Evolutionary conservation across 352 stramenopile genomes (phyloP).

Genomic region (Saprolegnia parasitica): DNA sequence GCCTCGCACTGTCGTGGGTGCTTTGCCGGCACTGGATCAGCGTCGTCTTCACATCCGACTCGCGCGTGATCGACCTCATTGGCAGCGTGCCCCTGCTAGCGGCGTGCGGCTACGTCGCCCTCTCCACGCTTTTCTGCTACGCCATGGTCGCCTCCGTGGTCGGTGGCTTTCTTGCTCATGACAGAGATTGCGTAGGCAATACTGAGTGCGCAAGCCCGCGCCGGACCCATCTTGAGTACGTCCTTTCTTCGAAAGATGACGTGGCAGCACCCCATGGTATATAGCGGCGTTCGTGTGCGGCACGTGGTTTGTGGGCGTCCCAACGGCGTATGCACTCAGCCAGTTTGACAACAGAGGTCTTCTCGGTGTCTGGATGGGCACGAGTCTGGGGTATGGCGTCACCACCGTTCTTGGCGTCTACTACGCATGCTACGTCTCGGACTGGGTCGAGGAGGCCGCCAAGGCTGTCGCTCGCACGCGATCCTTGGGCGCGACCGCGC

Average conservation of each 20-base stretch:
- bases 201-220: not conserved
- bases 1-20: not conserved
- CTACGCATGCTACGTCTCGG: not conserved
- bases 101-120: not conserved
- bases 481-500: not conserved
- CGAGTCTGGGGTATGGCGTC: not conserved
- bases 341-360: not conserved
- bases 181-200: not conserved
- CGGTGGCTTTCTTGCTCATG: no score
- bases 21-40: not conserved
- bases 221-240: not conserved
- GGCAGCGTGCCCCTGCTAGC: not conserved
- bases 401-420: not conserved
- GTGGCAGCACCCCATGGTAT: no score
- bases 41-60: not conserved
- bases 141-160: not conserved
- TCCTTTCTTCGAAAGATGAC: not conserved
- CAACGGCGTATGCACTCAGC: not conserved
- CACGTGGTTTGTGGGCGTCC: slow-evolving; percentile 13
- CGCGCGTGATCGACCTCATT: not conserved
- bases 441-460: not conserved
- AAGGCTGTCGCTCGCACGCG: not conserved
- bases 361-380: slow-evolving; percentile 7
- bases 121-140: not conserved
- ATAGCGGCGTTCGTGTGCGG: not conserved